Evolutionary conservation across 139 green algal species (phyloP).

Genomic region (Trebouxia sp.): DNA sequence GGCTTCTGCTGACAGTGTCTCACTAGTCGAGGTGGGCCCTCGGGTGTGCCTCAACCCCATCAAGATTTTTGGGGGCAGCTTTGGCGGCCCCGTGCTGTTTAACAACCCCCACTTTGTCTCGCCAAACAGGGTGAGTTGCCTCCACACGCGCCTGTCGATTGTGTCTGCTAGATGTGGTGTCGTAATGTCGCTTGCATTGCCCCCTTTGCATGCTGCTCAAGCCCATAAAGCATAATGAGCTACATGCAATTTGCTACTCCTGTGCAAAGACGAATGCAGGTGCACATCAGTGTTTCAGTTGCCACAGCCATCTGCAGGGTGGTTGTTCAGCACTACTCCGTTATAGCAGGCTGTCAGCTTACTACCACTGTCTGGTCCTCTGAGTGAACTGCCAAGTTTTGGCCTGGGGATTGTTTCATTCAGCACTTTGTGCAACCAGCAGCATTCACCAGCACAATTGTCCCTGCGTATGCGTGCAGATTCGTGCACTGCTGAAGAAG

Average conservation of each 20-base stretch:
- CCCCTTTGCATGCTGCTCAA: not conserved
- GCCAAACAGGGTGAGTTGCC: constrained; percentile 82
- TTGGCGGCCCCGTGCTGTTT: constrained; percentile 87
- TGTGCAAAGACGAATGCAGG: no score
- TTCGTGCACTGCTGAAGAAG: constrained; percentile 74
- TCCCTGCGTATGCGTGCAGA: constrained; percentile 28
- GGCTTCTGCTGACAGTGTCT: constrained; percentile 48
- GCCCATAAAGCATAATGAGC: no score
- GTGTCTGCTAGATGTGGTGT: not conserved
- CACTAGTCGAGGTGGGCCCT: constrained; percentile 80
- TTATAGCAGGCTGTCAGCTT: no score
- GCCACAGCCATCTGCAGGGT: no score
- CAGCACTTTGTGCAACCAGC: no score
- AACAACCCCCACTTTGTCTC: constrained; percentile 92
- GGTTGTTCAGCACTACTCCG: no score
- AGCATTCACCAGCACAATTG: no score
- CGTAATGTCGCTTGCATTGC: not conserved
- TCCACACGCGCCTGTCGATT: not conserved
- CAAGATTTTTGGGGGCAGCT: constrained; percentile 89
- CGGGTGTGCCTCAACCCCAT: constrained; percentile 91
- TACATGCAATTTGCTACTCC: no score
- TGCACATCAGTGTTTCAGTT: no score
- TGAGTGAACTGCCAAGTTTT: no score
- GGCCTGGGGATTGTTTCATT: no score
- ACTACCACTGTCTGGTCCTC: no score